These are phyloP conservation scores for Diaporthe eres DNA, from an alignment of 2,329 filamentous ascomycete species.

Conservation along the genomic window DNA sequence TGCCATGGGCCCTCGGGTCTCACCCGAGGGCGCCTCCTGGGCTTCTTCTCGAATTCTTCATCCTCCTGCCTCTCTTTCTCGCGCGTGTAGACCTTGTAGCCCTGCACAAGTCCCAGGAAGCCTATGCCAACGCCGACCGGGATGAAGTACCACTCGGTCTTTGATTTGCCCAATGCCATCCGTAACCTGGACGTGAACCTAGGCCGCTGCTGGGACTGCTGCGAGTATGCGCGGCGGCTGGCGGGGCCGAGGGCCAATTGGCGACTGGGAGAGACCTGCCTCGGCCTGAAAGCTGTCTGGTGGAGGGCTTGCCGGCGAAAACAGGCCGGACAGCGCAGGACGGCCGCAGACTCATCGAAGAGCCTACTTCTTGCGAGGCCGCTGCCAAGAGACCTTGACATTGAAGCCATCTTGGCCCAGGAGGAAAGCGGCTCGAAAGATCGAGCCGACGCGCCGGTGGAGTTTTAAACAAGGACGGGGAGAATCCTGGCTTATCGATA, in stretches of 20 bases:
- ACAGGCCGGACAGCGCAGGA: conserved; percentile 40
- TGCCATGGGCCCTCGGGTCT: conserved; percentile 92
- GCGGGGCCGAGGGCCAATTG: conserved; percentile 44
- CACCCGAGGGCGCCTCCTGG: conserved; percentile 72
- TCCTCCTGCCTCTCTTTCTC: conserved; percentile 67
- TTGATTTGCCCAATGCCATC: conserved; percentile 64
- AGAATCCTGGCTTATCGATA: conserved; percentile 42
- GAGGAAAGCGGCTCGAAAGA: conserved; percentile 21
- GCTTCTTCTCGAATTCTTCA: conserved; percentile 58
- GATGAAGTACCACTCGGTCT: conserved; percentile 90
- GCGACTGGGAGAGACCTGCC: conserved; percentile 43
- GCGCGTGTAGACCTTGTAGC: conserved; percentile 79
- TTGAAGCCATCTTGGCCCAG: conserved; percentile 40
- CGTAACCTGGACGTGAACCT: conserved; percentile 67
- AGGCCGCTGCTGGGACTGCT: conserved; percentile 60
- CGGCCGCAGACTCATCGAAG: conserved; percentile 39
- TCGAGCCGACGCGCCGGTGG: neutral
- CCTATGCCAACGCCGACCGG: conserved; percentile 88
- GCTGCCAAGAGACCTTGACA: conserved; percentile 41
- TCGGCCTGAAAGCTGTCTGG: conserved; percentile 34
- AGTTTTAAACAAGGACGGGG: conserved; percentile 29
- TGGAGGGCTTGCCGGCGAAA: conserved; percentile 34
- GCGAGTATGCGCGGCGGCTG: conserved; percentile 54
- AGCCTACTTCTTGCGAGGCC: conserved; percentile 40
- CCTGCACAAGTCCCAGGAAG: conserved; percentile 85